phyloP scores from a whole-genome alignment of 1,139 yeast species.

The Meyerozyma carpophila region DNA sequence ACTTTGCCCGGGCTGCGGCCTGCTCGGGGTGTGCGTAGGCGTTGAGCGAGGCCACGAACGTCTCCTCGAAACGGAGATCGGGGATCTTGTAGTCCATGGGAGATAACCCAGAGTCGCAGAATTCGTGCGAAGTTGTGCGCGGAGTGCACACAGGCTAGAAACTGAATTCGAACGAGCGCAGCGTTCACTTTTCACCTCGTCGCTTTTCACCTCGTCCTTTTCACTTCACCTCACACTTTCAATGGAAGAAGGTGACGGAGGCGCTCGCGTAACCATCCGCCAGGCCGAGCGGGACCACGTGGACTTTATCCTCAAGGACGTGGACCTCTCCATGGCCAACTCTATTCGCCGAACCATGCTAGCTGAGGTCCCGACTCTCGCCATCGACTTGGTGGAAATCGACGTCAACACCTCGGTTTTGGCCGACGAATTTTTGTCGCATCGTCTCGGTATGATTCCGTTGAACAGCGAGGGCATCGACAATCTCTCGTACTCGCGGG shows the following conservation, averaged over 20 bases:
- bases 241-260: conserved; percentile 25
- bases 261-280: conserved; percentile 84
- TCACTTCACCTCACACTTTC: conserved; percentile 15
- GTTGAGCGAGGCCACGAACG: conserved; percentile 48
- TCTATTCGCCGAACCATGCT: conserved; percentile 87
- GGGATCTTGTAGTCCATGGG: conserved; percentile 34
- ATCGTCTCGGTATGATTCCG: conserved; percentile 88
- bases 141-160: not conserved
- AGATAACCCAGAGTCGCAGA: not conserved
- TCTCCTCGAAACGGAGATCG: conserved; percentile 60
- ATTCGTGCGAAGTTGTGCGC: too few relatives aligned
- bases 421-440: conserved; percentile 95
- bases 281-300: conserved; percentile 81
- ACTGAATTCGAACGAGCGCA: not conserved
- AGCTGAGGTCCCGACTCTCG: conserved; percentile 93
- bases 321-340: conserved; percentile 88
- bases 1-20: not conserved
- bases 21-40: conserved; percentile 19
- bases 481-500: conserved; percentile 74
- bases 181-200: too few relatives aligned
- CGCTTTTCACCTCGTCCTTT: conserved; percentile 3
- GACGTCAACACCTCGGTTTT: conserved; percentile 89
- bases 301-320: conserved; percentile 82
- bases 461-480: conserved; percentile 82
- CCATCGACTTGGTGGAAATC: conserved; percentile 93